A percentile compares a stretch with the other conserved stretches of the same genome.
These are phyloP conservation scores for Capsella bursapastoris DNA, from an alignment of 345 rosid genomes.

Conservation along the genomic window DNA sequence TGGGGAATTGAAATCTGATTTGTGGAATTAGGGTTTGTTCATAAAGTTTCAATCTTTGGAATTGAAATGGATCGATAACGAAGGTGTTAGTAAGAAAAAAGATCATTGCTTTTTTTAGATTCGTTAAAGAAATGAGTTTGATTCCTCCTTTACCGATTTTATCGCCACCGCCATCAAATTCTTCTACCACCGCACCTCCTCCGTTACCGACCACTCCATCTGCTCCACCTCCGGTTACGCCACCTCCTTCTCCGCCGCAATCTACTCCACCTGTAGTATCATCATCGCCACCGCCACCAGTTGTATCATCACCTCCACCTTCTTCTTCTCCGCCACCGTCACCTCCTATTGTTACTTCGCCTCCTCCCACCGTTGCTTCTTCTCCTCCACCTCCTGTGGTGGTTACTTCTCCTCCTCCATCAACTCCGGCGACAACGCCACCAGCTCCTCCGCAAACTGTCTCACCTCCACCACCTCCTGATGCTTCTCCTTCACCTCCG, in stretches of 20 bases:
- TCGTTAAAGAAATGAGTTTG: conserved; percentile 54
- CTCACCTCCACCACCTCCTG: conserved; percentile 54
- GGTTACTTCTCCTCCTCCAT: conserved; percentile 42
- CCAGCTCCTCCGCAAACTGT: conserved; percentile 60
- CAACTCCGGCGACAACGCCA: conserved; percentile 57
- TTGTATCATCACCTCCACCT: conserved; percentile 50
- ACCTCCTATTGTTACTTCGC: conserved; percentile 50
- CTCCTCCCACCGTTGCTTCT: conserved; percentile 57
- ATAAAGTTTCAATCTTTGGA: conserved; percentile 25
- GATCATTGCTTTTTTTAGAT: conserved; percentile 1
- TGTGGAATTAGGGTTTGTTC: conserved; percentile 25
- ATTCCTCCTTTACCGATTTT: conserved; percentile 53
- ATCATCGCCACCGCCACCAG: conserved; percentile 52
- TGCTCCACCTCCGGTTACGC: conserved; percentile 55
- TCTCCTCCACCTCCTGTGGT: conserved; percentile 53
- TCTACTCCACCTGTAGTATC: conserved; percentile 53
- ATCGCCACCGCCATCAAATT: conserved; percentile 48
- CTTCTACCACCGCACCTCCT: conserved; percentile 54
- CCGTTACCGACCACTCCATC: conserved; percentile 49
- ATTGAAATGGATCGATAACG: conserved; percentile 37
- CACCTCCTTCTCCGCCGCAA: conserved; percentile 53
- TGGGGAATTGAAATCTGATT: conserved; percentile 11
- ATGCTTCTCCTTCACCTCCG: conserved; percentile 53
- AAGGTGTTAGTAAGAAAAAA: not conserved
- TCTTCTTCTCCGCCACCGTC: conserved; percentile 55